Evolutionary conservation across 805 yeast genomes (phyloP).

Genomic region (Starmera dryadoides): DNA sequence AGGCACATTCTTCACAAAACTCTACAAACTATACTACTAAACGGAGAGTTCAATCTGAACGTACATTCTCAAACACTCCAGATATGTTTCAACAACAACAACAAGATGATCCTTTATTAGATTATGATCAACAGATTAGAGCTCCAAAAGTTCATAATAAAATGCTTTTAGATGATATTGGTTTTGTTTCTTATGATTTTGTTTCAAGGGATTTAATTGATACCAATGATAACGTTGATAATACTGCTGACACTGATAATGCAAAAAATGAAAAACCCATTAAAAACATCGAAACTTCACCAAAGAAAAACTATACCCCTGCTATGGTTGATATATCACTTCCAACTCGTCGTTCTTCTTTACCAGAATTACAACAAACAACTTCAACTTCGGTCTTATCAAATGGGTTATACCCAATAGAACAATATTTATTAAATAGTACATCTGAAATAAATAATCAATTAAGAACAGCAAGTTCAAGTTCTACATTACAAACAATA

Average conservation of each 20-base stretch:
- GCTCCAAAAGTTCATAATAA: conserved; percentile 19
- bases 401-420: not conserved
- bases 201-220: conserved; percentile 1
- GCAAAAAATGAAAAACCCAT: no score
- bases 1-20: not conserved
- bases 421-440: not conserved
- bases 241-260: no score
- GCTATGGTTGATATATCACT: conserved; percentile 3
- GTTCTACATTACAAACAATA: not conserved
- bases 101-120: conserved; percentile 18
- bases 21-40: not conserved
- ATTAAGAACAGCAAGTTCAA: not conserved
- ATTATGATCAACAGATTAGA: conserved; percentile 21
- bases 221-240: not conserved
- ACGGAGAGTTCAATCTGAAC: not conserved
- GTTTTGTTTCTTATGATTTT: conserved; percentile 6
- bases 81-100: not conserved
- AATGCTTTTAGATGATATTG: conserved; percentile 5
- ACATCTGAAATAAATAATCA: no score
- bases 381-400: conserved; percentile 1
- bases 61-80: not conserved
- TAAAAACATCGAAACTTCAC: not conserved
- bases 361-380: not conserved
- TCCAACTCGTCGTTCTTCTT: not conserved
- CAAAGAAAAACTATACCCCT: conserved; percentile 2